phyloP scores from a whole-genome alignment of 2,329 filamentous ascomycete genomes.

The Penicillium fuscoglaucum region DNA sequence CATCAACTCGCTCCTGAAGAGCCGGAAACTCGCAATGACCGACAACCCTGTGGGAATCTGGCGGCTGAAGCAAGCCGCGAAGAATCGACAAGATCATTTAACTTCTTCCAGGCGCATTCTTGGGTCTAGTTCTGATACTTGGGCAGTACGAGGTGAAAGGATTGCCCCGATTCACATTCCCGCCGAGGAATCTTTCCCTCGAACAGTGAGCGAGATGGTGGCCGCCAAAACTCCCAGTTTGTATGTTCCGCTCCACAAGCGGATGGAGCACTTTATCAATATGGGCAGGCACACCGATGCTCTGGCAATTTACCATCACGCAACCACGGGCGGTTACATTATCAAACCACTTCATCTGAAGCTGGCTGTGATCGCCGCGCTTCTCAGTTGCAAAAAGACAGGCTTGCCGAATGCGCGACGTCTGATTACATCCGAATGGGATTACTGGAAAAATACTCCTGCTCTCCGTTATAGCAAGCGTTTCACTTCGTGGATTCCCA shows the following conservation, averaged over 20 bases:
- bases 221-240: conserved; percentile 33
- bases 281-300: conserved; percentile 36
- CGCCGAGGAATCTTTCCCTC: conserved; percentile 27
- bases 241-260: conserved; percentile 37
- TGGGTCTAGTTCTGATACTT: conserved; percentile 27
- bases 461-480: conserved; percentile 21
- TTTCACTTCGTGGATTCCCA: conserved; percentile 29
- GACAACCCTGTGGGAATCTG: conserved; percentile 40
- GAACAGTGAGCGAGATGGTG: conserved; percentile 31
- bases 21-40: conserved; percentile 37
- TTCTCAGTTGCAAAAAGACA: conserved; percentile 33
- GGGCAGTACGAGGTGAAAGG: conserved; percentile 13
- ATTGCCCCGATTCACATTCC: conserved; percentile 18
- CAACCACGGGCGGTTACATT: conserved; percentile 30
- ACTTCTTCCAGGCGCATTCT: conserved; percentile 38
- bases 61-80: conserved; percentile 43
- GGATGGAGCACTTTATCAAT: conserved; percentile 42
- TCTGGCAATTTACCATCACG: conserved; percentile 32
- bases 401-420: conserved; percentile 30
- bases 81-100: conserved; percentile 33
- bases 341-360: conserved; percentile 39
- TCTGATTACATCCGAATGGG: conserved; percentile 35
- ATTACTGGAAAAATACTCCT: conserved; percentile 12
- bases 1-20: conserved; percentile 36
- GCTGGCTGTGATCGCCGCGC: conserved; percentile 38